Evolutionary conservation across 805 yeast species (phyloP), one percentile per base, ranked within the genome.

Genomic region (Wickerhamomyces chambardii): DNA sequence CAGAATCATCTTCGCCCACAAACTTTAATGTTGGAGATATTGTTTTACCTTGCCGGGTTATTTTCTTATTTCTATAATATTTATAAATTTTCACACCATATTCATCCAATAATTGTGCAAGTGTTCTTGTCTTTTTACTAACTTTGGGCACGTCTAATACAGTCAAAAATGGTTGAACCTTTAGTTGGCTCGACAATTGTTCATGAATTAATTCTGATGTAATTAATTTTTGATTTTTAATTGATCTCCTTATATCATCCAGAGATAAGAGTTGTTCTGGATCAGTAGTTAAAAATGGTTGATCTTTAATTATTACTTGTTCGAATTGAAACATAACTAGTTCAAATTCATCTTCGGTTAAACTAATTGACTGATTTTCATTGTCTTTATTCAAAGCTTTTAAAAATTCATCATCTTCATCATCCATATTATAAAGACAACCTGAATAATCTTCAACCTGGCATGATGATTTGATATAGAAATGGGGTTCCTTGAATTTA

Each of bases 371-470:
- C 10, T 19, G 10, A 19, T 19, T 19, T 47, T 35, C 29, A 46
- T 46, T 18, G 38, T 59, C 50, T 28, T 64, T 55, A 36, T 70
- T 68, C 36, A 70, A 46, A 11, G 63, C 52, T 3, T 49, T 55
- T 33, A 86, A 58, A 50, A 81, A 90, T 38, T 57, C 73, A 25
- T 78, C 94, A 58, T 92, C 98, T 7, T 48, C 68, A 56, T 90
- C 97, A 59, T 92, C 97, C 83, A 92, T 75, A 58, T 79, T 79
- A 59, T 89, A 92, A 15, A 77, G 77, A 31, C 82, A 76, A 1
- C 97, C 96, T 15, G 77, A 68, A 17, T 95, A 84, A 54, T 92
- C 97, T 51, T 92, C 97, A n/a, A 90, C 92, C 0, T 96, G 90
- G 5, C 95, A 94, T 29, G 95, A 83, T 47, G 84, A 84, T 47